These are phyloP conservation scores for Pythium phragmiticola DNA, from an alignment of 352 stramenopile genomes.

Conservation along the genomic window DNA sequence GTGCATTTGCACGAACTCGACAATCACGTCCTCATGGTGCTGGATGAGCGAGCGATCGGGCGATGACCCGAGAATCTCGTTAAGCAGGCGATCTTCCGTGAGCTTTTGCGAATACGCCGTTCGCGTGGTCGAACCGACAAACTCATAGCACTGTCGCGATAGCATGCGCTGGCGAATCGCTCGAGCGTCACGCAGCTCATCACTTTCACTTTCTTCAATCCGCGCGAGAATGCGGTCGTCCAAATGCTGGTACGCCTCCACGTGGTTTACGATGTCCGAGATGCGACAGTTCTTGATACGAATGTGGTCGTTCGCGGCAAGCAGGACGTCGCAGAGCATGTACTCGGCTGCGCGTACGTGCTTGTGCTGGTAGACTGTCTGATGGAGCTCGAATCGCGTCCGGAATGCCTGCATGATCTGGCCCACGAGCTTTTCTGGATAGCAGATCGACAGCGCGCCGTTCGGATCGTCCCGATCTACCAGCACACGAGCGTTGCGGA, in stretches of 20 bases:
- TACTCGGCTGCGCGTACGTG: constrained; percentile 81
- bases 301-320: constrained; percentile 62
- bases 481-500: constrained; percentile 72
- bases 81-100: constrained; percentile 46
- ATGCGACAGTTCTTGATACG: constrained; percentile 64
- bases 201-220: constrained; percentile 70
- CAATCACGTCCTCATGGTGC: constrained; percentile 61
- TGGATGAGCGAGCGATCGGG: constrained; percentile 29
- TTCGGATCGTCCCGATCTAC: constrained; percentile 48
- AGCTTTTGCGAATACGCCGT: constrained; percentile 46
- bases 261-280: constrained; percentile 57
- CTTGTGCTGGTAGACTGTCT: constrained; percentile 88
- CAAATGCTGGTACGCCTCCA: constrained; percentile 81
- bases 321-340: constrained; percentile 84
- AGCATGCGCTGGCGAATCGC: constrained; percentile 61
- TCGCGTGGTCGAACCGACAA: constrained; percentile 60
- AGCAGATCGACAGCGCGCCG: constrained; percentile 68
- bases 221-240: constrained; percentile 75
- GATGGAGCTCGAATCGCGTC: constrained; percentile 85
- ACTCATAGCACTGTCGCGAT: constrained; percentile 77
- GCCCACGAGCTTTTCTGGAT: constrained; percentile 83
- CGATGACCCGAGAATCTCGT: constrained; percentile 61
- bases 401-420: constrained; percentile 89
- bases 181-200: constrained; percentile 45
- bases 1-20: constrained; percentile 79